Percentiles rank a stretch among this genome's conserved stretches.
Evolutionary conservation across 1,284 basidiomycete species (phyloP).

Genomic region (Trichosporon ovoides): DNA sequence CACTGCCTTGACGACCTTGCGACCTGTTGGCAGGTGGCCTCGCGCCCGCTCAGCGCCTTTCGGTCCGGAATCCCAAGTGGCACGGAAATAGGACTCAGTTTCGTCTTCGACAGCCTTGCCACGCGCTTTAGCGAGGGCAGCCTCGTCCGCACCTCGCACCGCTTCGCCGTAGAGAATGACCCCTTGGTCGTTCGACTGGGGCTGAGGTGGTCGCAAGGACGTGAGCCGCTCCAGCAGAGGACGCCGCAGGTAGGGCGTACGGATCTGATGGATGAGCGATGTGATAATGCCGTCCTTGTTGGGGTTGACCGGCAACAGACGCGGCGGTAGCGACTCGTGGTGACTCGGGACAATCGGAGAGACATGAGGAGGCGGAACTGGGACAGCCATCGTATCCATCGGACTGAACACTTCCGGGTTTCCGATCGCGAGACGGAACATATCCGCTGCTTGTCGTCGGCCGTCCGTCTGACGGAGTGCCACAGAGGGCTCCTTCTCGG

Average conservation of each 20-base stretch:
- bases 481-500: constrained; percentile 30
- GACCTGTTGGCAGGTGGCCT: constrained; percentile 32
- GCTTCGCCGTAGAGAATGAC: constrained; percentile 33
- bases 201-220: constrained; percentile 33
- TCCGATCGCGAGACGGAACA: constrained; percentile 33
- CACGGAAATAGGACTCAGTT: constrained; percentile 22
- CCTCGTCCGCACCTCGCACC: constrained; percentile 35
- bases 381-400: constrained; percentile 26
- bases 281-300: constrained; percentile 26
- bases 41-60: constrained; percentile 28
- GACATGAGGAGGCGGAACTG: constrained; percentile 26
- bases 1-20: constrained; percentile 32
- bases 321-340: constrained; percentile 23
- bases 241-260: constrained; percentile 37
- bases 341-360: constrained; percentile 37
- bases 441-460: constrained; percentile 33
- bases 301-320: constrained; percentile 35
- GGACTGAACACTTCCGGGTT: constrained; percentile 34
- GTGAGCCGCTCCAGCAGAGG: constrained; percentile 39
- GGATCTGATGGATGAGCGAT: constrained; percentile 33
- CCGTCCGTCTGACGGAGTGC: constrained; percentile 31
- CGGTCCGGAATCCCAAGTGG: constrained; percentile 41
- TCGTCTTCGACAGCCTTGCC: constrained; percentile 31
- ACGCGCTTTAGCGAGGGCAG: constrained; percentile 30
- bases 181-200: constrained; percentile 17